Evolutionary conservation across 1,139 yeast species (phyloP).

Genomic region (Pichia sp.): DNA sequence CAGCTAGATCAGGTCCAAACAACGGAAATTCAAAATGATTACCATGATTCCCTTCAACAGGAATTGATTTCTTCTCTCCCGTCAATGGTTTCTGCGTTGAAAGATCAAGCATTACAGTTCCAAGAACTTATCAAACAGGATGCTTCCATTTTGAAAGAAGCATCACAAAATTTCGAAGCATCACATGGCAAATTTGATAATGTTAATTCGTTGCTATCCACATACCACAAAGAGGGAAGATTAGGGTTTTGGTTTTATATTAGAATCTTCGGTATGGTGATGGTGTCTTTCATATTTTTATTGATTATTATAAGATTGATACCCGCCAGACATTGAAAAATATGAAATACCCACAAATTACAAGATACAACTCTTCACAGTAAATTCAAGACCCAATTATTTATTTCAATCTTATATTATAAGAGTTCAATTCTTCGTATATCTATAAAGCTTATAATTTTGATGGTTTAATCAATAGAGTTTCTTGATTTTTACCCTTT

Average conservation of each 20-base stretch:
- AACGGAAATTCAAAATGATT: constrained; percentile 18
- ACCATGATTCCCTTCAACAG: constrained; percentile 25
- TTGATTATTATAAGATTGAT: constrained; percentile 22
- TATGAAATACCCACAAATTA: neutral
- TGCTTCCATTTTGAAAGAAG: constrained; percentile 24
- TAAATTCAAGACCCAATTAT: too few species aligned
- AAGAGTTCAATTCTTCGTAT: too few species aligned
- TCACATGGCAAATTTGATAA: constrained; percentile 20
- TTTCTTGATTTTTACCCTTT: constrained; percentile 20
- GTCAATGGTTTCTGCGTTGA: constrained; percentile 22
- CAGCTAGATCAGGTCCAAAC: constrained; percentile 19
- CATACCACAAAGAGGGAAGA: constrained; percentile 25
- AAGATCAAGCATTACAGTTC: constrained; percentile 24
- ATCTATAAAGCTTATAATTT: neutral
- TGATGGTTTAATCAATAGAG: constrained; percentile 17
- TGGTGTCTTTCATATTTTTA: constrained; percentile 19
- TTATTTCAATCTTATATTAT: too few species aligned
- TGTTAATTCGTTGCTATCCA: constrained; percentile 19
- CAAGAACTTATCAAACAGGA: constrained; percentile 24
- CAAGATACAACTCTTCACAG: too few species aligned
- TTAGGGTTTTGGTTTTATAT: constrained; percentile 25
- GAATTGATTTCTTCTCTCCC: constrained; percentile 25
- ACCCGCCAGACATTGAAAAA: constrained; percentile 20
- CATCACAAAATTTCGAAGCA: constrained; percentile 24
- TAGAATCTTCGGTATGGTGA: constrained; percentile 15